A percentile compares a stretch with the other conserved stretches of the same genome.
These are phyloP conservation scores for Glaciozyma antarctica DNA, from an alignment of 768 basidiomycete species.

Conservation along the genomic window DNA sequence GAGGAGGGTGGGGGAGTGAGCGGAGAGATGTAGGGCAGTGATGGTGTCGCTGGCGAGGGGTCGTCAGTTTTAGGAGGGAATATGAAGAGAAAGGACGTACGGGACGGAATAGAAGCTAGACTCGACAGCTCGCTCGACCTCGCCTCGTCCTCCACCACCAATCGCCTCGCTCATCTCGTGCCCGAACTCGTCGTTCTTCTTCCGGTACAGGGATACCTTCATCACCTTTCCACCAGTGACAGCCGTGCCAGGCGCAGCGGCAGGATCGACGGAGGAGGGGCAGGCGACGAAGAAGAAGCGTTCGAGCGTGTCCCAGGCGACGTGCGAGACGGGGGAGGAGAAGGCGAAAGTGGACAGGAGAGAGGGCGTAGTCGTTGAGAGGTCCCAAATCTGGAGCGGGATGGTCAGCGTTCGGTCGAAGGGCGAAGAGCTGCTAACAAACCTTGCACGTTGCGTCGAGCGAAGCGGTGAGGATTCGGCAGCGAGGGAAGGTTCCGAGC, in stretches of 20 bases:
- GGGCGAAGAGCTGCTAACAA: slow-evolving; percentile 15
- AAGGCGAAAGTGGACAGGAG: slow-evolving; percentile 82
- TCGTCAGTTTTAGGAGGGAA: slow-evolving; percentile 1
- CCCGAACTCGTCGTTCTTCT: slow-evolving; percentile 26
- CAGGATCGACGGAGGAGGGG: neutral
- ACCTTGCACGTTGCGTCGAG: slow-evolving; percentile 89
- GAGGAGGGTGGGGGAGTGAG: slow-evolving; percentile 68
- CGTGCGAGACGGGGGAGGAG: slow-evolving; percentile 58
- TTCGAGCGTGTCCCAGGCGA: slow-evolving; percentile 76
- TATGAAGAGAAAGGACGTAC: slow-evolving; percentile 42
- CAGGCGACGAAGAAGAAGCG: slow-evolving; percentile 66
- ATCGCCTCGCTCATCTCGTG: slow-evolving; percentile 50
- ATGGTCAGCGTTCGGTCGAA: neutral
- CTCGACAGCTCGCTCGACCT: slow-evolving; percentile 58
- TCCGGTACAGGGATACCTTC: slow-evolving; percentile 6
- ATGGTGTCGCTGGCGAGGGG: slow-evolving; percentile 54
- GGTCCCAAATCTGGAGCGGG: slow-evolving; percentile 60
- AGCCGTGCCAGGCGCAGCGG: no score
- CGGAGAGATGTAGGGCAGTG: slow-evolving; percentile 62
- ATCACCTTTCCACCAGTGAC: slow-evolving; percentile 24
- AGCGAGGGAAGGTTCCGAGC: slow-evolving; percentile 64
- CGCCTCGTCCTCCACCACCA: slow-evolving; percentile 61
- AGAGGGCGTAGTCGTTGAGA: slow-evolving; percentile 51
- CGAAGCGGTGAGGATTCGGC: slow-evolving; percentile 68
- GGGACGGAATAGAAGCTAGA: slow-evolving; percentile 53